phyloP scores from a whole-genome alignment of 108 stramenopile species.

The Cyclostephanos tholiformis region DNA sequence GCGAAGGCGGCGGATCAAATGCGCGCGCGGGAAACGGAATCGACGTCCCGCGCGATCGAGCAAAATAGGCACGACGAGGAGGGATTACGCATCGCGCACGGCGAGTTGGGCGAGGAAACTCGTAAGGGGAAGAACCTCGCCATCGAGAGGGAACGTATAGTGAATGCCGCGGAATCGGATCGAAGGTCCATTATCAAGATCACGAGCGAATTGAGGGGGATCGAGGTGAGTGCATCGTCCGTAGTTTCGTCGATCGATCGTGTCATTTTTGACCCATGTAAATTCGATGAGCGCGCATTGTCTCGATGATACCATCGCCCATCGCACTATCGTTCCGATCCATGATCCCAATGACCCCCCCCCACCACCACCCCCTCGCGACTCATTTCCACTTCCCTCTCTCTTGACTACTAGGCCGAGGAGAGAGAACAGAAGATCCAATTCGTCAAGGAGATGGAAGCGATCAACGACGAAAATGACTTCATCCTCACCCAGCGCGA shows the following conservation, averaged over 20 bases:
- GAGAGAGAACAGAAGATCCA: slow-evolving; percentile 38
- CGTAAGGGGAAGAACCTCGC: slow-evolving; percentile 32
- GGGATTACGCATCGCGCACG: slow-evolving; percentile 23
- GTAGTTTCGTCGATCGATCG: not conserved
- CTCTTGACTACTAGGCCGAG: slow-evolving; percentile 10
- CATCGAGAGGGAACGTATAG: slow-evolving; percentile 19
- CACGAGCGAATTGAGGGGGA: slow-evolving; percentile 43
- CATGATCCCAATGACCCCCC: no score
- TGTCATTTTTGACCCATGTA: no score
- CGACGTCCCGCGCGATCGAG: slow-evolving; percentile 18
- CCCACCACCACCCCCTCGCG: not conserved
- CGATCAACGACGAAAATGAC: slow-evolving; percentile 38
- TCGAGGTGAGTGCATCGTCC: slow-evolving; percentile 3
- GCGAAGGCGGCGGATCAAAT: slow-evolving; percentile 26
- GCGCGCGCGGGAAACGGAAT: slow-evolving; percentile 36
- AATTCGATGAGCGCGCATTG: no score
- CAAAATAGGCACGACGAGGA: slow-evolving; percentile 20
- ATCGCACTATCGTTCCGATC: no score
- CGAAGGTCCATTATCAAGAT: slow-evolving; percentile 36
- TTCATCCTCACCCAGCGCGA: slow-evolving; percentile 24
- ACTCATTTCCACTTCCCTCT: not conserved
- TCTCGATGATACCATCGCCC: no score
- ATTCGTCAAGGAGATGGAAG: slow-evolving; percentile 50
- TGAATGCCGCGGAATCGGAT: slow-evolving; percentile 26
- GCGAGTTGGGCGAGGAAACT: slow-evolving; percentile 31